Percentiles rank a stretch among this genome's conserved stretches.
Evolutionary conservation across 768 basidiomycete genomes (phyloP).

Genomic region (Collybia mongolica): DNA sequence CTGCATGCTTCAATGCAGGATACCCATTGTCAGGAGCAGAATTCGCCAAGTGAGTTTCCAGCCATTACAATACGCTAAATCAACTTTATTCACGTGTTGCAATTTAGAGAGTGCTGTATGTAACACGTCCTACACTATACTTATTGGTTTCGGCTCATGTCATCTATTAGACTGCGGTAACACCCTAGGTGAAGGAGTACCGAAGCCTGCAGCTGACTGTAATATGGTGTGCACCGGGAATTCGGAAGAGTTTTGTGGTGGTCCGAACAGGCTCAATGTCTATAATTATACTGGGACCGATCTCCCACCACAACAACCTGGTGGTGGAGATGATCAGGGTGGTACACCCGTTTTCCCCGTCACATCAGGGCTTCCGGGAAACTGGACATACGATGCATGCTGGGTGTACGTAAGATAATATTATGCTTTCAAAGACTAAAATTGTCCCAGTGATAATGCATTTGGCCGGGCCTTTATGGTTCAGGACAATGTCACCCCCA

Average conservation of each 20-base stretch:
- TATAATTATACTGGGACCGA: slow-evolving; percentile 69
- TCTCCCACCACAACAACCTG: slow-evolving; percentile 36
- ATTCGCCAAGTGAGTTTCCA: slow-evolving; percentile 33
- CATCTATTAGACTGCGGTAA: slow-evolving; percentile 46
- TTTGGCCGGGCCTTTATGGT: slow-evolving; percentile 56
- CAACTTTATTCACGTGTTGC: slow-evolving; percentile 22
- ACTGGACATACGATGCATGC: slow-evolving; percentile 64
- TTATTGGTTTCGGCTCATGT: background rate
- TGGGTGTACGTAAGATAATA: slow-evolving; percentile 48
- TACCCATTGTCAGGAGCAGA: slow-evolving; percentile 36
- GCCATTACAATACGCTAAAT: slow-evolving; percentile 18
- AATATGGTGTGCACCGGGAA: slow-evolving; percentile 68
- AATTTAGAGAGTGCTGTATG: slow-evolving; percentile 56
- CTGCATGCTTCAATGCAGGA: slow-evolving; percentile 58
- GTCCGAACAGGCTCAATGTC: slow-evolving; percentile 61
- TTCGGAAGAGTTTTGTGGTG: slow-evolving; percentile 67
- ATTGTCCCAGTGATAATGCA: slow-evolving; percentile 44
- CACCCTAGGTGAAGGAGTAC: slow-evolving; percentile 40
- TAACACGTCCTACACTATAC: slow-evolving; percentile 12
- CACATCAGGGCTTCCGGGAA: slow-evolving; percentile 46
- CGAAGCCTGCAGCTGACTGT: slow-evolving; percentile 52
- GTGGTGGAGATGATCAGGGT: slow-evolving; percentile 33
- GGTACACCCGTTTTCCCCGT: slow-evolving; percentile 42
- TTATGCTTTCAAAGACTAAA: background rate
- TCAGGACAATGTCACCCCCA: slow-evolving; percentile 21